These are phyloP conservation scores for Clitoria ternatea DNA, from an alignment of 306 rosid genomes.

Conservation along the genomic window DNA sequence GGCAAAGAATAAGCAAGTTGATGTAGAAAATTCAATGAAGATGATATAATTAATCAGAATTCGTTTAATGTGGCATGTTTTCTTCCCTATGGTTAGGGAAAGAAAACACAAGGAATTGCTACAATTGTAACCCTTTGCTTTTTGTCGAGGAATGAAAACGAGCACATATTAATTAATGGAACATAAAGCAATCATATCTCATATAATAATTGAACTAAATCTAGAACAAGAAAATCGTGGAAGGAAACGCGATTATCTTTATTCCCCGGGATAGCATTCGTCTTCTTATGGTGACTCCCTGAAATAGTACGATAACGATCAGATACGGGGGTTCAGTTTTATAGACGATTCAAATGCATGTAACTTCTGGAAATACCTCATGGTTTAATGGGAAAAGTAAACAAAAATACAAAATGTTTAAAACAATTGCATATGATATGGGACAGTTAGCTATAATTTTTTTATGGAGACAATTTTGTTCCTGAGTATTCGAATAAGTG, in stretches of 20 bases:
- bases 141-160: constrained; percentile 13
- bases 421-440: neutral
- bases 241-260: neutral
- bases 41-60: constrained; percentile 3
- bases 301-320: neutral
- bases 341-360: neutral
- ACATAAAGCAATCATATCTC: constrained; percentile 44
- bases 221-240: constrained; percentile 8
- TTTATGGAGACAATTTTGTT: neutral
- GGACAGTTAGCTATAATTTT: neutral
- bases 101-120: constrained; percentile 3
- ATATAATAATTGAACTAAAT: constrained; percentile 27
- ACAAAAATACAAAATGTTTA: neutral
- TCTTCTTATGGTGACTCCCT: neutral
- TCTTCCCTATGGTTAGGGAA: constrained; percentile 5
- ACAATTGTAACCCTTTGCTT: constrained; percentile 7
- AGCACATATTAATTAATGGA: constrained; percentile 26
- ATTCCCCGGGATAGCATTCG: neutral
- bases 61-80: constrained; percentile 20
- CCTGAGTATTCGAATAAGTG: neutral
- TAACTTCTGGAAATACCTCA: neutral
- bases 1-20: constrained; percentile 35
- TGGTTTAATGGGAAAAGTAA: neutral
- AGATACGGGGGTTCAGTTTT: neutral
- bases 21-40: constrained; percentile 15